A percentile compares a stretch with the other conserved stretches of the same genome.
Conservation (phyloP, 257 asterid genomes). For the Solanum neorickii region DNA sequence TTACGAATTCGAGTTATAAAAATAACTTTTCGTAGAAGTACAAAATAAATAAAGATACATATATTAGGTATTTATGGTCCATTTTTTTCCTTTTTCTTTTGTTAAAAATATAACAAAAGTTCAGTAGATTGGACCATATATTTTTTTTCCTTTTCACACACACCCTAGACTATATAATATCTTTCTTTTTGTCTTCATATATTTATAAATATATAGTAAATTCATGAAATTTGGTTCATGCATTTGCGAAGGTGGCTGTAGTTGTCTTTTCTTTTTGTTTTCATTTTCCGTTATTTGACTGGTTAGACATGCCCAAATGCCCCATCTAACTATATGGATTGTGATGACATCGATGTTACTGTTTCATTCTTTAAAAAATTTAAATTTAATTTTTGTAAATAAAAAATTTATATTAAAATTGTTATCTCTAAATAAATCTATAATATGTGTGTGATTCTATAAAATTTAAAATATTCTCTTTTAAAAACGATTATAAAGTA, state of each 20-base stretch:
- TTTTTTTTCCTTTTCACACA: background rate
- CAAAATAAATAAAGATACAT: accelerated
- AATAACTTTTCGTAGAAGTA: accelerated
- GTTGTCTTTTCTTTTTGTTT: background rate
- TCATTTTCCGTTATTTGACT: background rate
- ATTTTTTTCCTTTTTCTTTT: no score
- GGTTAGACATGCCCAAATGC: background rate
- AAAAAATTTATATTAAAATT: no score
- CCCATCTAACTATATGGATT: background rate
- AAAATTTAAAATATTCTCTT: no score
- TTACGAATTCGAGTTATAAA: accelerated
- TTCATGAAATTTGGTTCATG: background rate
- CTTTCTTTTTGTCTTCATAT: background rate
- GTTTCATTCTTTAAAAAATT: no score
- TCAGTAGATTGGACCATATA: background rate
- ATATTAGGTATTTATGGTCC: no score
- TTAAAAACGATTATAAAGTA: no score
- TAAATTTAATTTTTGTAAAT: no score
- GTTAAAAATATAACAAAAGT: no score
- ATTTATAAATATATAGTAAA: background rate
- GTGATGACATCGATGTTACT: no score
- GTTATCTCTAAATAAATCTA: no score
- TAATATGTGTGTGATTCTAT: no score
- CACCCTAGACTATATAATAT: background rate
- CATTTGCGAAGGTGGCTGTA: background rate